phyloP scores from a whole-genome alignment of 2,329 filamentous ascomycete species.

The Aspergillus sp. region DNA sequence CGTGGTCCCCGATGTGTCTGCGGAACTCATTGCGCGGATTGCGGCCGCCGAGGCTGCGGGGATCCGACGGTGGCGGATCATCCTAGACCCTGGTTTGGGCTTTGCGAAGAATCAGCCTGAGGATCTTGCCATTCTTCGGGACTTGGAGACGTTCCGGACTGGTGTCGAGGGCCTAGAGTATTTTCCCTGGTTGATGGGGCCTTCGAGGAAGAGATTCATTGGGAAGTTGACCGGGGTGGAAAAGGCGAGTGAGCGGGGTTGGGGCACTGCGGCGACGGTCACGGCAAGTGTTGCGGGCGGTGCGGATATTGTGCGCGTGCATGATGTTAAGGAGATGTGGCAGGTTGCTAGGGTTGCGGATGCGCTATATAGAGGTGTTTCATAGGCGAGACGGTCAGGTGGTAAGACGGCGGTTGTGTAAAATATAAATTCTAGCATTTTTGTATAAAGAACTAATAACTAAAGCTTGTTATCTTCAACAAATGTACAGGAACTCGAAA shows the following conservation, averaged over 20 bases:
- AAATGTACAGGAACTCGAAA: constrained; percentile 13
- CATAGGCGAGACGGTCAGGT: not conserved
- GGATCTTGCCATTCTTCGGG: constrained; percentile 76
- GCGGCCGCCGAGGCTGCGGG: constrained; percentile 76
- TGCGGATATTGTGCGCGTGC: constrained; percentile 87
- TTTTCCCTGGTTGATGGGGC: constrained; percentile 86
- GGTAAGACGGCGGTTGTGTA: not conserved
- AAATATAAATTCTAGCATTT: constrained; percentile 3
- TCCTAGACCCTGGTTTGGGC: constrained; percentile 89
- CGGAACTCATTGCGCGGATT: constrained; percentile 70
- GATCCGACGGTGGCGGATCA: constrained; percentile 87
- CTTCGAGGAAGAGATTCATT: constrained; percentile 87
- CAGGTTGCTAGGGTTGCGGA: constrained; percentile 85
- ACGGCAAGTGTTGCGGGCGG: constrained; percentile 82
- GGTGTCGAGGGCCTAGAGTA: constrained; percentile 44
- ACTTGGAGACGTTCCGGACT: constrained; percentile 61
- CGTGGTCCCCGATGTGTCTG: constrained; percentile 63
- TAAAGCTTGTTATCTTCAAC: constrained; percentile 12
- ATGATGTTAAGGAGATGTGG: constrained; percentile 85
- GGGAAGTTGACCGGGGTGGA: constrained; percentile 76
- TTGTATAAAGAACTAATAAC: not conserved
- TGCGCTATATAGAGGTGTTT: constrained; percentile 71
- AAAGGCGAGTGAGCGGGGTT: constrained; percentile 68
- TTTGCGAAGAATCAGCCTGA: constrained; percentile 84
- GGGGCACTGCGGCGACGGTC: constrained; percentile 87